phyloP scores from a whole-genome alignment of 257 asterid species.

The Nicotiana knightiana region DNA sequence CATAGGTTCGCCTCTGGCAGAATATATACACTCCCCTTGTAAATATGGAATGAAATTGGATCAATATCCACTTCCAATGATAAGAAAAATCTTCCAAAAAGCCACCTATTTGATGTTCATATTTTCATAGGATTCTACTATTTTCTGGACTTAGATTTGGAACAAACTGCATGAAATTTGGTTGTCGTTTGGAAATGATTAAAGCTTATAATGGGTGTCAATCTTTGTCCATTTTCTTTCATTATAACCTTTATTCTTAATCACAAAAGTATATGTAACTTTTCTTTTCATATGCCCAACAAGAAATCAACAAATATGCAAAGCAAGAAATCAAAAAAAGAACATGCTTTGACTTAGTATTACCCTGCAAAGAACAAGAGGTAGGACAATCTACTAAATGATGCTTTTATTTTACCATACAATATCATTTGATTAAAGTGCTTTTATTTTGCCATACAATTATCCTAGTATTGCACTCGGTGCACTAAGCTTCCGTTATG shows the following conservation, averaged over 20 bases:
- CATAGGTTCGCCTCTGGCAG: no score
- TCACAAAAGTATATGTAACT: background rate
- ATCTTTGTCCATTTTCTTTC: background rate
- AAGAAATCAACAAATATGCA: no score
- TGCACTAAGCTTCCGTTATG: no score
- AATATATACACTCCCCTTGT: no score
- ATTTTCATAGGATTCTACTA: background rate
- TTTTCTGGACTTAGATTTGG: background rate
- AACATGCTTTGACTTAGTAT: no score
- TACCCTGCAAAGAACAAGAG: no score
- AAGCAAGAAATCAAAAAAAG: no score
- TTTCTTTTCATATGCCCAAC: background rate
- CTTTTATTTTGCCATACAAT: background rate
- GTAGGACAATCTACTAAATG: no score
- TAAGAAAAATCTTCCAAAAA: background rate
- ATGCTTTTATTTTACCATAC: background rate
- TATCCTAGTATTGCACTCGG: no score
- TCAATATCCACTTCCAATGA: background rate
- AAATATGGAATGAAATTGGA: background rate
- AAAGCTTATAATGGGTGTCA: background rate
- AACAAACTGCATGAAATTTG: background rate
- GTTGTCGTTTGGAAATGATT: background rate
- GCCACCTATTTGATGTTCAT: background rate
- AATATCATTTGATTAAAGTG: background rate
- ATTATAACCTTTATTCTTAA: background rate